Percentiles rank a stretch among this genome's conserved stretches.
Evolutionary conservation across 192 early-diverging fungal species (phyloP).

Genomic region (Coemansia brasiliensis): DNA sequence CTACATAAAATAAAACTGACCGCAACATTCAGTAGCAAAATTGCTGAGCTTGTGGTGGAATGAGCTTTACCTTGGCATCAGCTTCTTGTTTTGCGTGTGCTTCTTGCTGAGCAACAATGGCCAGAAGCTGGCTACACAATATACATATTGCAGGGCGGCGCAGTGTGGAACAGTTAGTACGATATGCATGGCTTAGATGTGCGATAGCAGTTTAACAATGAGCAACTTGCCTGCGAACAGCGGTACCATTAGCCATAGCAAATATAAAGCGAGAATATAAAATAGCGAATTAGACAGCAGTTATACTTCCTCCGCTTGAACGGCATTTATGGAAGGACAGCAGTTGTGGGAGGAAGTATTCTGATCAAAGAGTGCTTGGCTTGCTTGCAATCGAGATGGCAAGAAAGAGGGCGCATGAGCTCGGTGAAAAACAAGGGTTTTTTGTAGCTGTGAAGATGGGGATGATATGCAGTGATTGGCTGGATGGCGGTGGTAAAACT

Average conservation of each 20-base stretch:
- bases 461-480: constrained; percentile 13
- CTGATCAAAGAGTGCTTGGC: background rate
- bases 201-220: background rate
- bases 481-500: background rate
- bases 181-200: background rate
- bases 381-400: background rate
- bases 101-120: constrained; percentile 20
- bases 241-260: background rate
- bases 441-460: background rate
- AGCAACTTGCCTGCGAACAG: constrained; percentile 8
- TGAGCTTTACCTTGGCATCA: constrained; percentile 18
- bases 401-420: background rate
- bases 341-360: constrained; percentile 1
- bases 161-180: background rate
- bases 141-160: background rate
- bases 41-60: background rate
- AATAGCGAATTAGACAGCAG: background rate
- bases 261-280: background rate
- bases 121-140: constrained; percentile 31
- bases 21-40: background rate
- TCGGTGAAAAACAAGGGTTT: background rate
- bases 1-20: background rate
- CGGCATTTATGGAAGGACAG: background rate
- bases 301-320: background rate
- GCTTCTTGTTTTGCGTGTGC: constrained; percentile 11